A percentile compares a stretch with the other conserved stretches of the same genome.
Evolutionary conservation across 306 rosid species (phyloP).

Genomic region (Alnus glutinosa): DNA sequence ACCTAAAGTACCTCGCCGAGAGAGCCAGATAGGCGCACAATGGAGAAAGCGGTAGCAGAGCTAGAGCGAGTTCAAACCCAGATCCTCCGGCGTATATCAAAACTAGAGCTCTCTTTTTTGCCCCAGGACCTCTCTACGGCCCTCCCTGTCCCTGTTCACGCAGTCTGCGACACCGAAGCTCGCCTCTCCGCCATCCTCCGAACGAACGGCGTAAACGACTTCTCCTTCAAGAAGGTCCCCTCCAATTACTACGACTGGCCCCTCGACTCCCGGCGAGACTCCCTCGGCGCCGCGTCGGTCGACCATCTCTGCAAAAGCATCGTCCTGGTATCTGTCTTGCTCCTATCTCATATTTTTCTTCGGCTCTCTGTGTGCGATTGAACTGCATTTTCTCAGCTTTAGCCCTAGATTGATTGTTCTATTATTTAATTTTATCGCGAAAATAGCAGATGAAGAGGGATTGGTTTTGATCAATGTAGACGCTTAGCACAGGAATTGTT

Average conservation of each 20-base stretch:
- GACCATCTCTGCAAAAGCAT: slow-evolving; percentile 96
- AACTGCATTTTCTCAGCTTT: not conserved
- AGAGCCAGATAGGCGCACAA: not conserved
- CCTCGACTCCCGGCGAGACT: slow-evolving; percentile 71
- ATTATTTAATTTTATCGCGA: not conserved
- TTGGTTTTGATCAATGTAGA: too few relatives aligned
- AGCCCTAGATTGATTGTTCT: not conserved
- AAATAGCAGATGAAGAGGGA: not conserved
- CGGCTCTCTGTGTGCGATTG: not conserved
- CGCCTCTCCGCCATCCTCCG: slow-evolving; percentile 71
- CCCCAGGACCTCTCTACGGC: slow-evolving; percentile 19
- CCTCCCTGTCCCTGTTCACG: not conserved
- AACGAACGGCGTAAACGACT: slow-evolving; percentile 51
- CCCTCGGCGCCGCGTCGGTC: slow-evolving; percentile 64
- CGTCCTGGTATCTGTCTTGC: slow-evolving; percentile 48
- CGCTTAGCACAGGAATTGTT: not conserved
- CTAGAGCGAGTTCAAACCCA: slow-evolving; percentile 53
- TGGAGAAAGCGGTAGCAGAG: slow-evolving; percentile 47
- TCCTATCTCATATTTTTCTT: not conserved
- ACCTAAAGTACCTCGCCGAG: not conserved
- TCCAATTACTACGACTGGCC: slow-evolving; percentile 80
- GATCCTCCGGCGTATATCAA: slow-evolving; percentile 49
- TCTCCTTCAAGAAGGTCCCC: slow-evolving; percentile 74
- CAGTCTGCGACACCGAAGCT: slow-evolving; percentile 44
- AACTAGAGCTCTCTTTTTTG: slow-evolving; percentile 43